A percentile compares a stretch with the other conserved stretches of the same genome.
Evolutionary conservation across 164 flowering plant genomes (phyloP).

Genomic region (Magnolia sinica): DNA sequence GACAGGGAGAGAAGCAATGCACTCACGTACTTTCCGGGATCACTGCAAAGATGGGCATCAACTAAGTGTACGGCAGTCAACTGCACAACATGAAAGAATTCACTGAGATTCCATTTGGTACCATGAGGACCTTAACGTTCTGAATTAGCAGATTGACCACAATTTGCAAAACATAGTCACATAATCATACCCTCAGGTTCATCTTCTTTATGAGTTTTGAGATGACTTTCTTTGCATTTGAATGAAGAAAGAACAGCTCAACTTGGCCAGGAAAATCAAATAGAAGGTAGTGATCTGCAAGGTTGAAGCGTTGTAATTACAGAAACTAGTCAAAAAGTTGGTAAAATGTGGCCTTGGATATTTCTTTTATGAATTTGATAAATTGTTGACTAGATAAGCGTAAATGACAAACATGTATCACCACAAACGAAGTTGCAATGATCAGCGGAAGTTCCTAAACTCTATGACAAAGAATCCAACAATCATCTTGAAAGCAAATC

Average conservation of each 20-base stretch:
- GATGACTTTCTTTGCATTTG: conserved; percentile 73
- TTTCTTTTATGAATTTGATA: conserved; percentile 1
- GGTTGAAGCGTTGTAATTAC: not conserved
- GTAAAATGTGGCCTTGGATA: not conserved
- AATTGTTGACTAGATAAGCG: not conserved
- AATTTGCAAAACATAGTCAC: not conserved
- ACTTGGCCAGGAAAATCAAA: conserved; percentile 99
- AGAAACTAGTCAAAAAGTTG: not conserved
- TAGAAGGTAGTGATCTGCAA: conserved; percentile 91
- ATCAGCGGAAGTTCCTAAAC: not conserved
- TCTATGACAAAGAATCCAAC: not conserved
- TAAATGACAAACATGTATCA: not conserved
- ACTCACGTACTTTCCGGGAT: conserved; percentile 88
- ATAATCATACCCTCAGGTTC: conserved; percentile 66
- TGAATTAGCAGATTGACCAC: not conserved
- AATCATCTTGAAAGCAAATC: not conserved
- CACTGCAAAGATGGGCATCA: conserved; percentile 95
- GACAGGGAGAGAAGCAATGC: conserved; percentile 88
- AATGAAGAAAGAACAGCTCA: conserved; percentile 86
- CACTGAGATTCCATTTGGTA: not conserved
- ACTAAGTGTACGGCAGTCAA: conserved; percentile 84
- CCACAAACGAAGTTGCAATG: not conserved
- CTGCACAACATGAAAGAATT: conserved; percentile 40
- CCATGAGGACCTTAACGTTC: not conserved
- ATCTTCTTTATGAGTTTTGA: conserved; percentile 74